A percentile compares a stretch with the other conserved stretches of the same genome.
Conservation (phyloP, 106 monocot species). For the Amphibolis antarctica region DNA sequence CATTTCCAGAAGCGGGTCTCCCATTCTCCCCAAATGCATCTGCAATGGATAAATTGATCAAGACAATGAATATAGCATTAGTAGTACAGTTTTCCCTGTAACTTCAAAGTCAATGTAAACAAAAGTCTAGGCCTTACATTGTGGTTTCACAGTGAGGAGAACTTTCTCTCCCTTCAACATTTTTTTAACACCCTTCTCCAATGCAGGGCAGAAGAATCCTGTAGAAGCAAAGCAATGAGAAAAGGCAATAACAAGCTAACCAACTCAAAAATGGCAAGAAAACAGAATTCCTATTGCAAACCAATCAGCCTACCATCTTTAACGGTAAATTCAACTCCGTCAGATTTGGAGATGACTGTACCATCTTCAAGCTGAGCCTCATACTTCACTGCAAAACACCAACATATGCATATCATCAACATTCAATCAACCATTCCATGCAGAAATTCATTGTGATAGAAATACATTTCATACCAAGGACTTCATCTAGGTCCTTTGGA, state of each 20-base stretch:
- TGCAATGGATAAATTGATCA: slow-evolving; percentile 10
- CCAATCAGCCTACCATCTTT: slow-evolving; percentile 51
- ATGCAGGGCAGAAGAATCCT: slow-evolving; percentile 61
- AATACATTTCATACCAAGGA: slow-evolving; percentile 28
- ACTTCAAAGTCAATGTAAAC: too few species aligned
- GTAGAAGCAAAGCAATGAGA: not conserved
- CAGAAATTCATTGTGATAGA: not conserved
- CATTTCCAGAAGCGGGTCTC: slow-evolving; percentile 39
- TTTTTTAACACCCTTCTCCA: slow-evolving; percentile 59
- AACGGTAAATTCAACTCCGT: slow-evolving; percentile 80
- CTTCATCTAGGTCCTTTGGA: slow-evolving; percentile 79
- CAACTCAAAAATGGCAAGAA: not conserved
- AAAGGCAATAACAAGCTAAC: not conserved
- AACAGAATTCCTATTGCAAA: not conserved
- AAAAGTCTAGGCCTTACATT: slow-evolving; percentile 32
- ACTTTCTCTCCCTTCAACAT: slow-evolving; percentile 79
- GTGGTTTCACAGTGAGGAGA: slow-evolving; percentile 60
- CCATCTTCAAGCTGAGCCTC: slow-evolving; percentile 74
- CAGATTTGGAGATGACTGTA: slow-evolving; percentile 53
- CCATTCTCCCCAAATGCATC: slow-evolving; percentile 71
- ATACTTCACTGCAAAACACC: slow-evolving; percentile 43
- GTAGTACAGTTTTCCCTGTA: too few species aligned
- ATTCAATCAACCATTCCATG: not conserved
- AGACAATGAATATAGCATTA: not conserved
- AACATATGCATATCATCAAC: not conserved